These are phyloP conservation scores for Leucosporidium creatinivorum DNA, from an alignment of 768 basidiomycete species.

Conservation along the genomic window DNA sequence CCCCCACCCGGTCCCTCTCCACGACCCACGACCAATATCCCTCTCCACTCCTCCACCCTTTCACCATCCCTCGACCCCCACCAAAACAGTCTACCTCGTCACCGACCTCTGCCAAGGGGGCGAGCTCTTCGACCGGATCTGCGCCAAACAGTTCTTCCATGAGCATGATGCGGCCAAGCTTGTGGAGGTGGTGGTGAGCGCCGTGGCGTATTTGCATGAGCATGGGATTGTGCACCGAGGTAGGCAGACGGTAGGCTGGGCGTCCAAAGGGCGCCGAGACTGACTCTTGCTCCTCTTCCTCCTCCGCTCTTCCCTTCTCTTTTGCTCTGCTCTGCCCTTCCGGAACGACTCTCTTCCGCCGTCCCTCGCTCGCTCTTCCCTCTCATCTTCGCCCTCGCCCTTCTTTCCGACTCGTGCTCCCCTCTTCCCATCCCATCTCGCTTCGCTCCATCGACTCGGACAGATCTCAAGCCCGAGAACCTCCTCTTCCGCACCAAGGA, in stretches of 20 bases:
- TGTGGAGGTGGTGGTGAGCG: constrained; percentile 73
- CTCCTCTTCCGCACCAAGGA: constrained; percentile 81
- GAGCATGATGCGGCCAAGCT: constrained; percentile 88
- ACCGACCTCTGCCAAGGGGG: constrained; percentile 86
- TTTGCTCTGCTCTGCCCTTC: not conserved
- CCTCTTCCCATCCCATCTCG: not conserved
- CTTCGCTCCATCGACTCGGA: not conserved
- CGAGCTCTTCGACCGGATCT: constrained; percentile 98
- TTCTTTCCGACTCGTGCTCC: not conserved
- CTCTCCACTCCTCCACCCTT: not conserved
- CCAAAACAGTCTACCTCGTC: constrained; percentile 57
- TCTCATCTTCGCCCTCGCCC: not conserved
- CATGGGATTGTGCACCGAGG: constrained; percentile 83
- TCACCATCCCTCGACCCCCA: not conserved
- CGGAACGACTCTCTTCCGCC: no score
- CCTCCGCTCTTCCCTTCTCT: not conserved
- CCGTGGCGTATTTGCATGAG: constrained; percentile 86
- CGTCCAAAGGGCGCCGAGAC: no score
- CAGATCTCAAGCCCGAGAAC: constrained; percentile 94
- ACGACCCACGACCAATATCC: no score
- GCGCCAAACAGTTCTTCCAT: constrained; percentile 87
- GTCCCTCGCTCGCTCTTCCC: not conserved
- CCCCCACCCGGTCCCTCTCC: no score
- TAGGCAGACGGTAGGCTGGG: no score
- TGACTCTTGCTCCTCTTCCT: not conserved